Base-by-base conservation (phyloP, 1,139 yeast species). In the Ogataea hybrid region DNA sequence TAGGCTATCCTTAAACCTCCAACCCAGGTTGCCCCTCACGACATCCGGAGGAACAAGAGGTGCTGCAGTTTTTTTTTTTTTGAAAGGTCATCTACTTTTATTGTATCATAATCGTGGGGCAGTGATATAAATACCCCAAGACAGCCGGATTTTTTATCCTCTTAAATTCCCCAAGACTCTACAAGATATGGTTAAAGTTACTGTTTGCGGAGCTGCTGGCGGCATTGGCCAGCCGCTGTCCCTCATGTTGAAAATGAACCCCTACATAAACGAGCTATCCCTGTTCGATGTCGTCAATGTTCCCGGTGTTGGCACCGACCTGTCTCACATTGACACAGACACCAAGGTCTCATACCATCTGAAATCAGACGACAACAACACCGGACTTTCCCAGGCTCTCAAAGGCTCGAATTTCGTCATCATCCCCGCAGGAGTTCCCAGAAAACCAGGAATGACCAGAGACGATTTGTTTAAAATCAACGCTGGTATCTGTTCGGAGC, bases 371-470 rank as follows among this genome's bases (percentile, higher is more conserved):
- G 71, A 73, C 28, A 38, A 50, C 15, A 80, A 79, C 10, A 47
- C 40, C 3, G 84, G 81, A 8, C 63, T 80, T 32, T 58, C 64
- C 37, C 59, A 57, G 32, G 94, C 96, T 21, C 73, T 90, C 54
- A 67, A 74, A 39, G 84, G 80, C 39, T 73, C 95, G 21, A 85
- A 84, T 58, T 75, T 89, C 49, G 85, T 90, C 50, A 79, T 90
- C 47, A 85, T 90, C 63, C 96, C 97, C 50, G 97, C 97, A 38
- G 97, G 97, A 63, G 87, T 90, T 46, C 97, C 97, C 65, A 81
- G 97, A 73, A 90, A 90, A 73, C 97, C 97, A 44, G 97, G 97
- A 56, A 90, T 90, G 97, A 86, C 97, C 53, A 82, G 97, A 68
- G 97, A 90, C 65, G 97, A 90, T 64, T 77, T 90, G 64, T 88